Percentiles rank a stretch among this genome's conserved stretches.
These are phyloP conservation scores for Penicillium sp. DNA, from an alignment of 2,329 filamentous ascomycete species.

Conservation along the genomic window DNA sequence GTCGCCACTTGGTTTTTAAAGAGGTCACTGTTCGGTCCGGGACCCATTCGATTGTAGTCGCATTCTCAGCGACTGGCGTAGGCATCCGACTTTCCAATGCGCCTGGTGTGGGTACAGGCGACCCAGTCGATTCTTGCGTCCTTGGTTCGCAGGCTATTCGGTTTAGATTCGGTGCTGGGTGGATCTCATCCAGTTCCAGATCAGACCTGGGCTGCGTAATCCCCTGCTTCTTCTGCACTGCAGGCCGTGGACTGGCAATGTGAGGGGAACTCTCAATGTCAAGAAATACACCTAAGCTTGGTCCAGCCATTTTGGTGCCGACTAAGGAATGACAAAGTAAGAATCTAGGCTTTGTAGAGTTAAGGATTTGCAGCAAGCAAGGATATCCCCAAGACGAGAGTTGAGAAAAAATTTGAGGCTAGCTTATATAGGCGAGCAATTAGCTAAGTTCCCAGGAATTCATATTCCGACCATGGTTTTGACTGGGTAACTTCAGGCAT, in stretches of 20 bases:
- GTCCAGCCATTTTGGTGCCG: conserved; percentile 34
- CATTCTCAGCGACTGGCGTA: conserved; percentile 5
- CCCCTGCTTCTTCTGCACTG: conserved; percentile 31
- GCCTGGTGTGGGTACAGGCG: conserved; percentile 11
- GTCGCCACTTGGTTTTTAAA: conserved; percentile 65
- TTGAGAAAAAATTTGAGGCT: not conserved
- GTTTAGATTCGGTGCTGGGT: conserved; percentile 5
- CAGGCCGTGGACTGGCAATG: conserved; percentile 41
- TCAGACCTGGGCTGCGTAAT: conserved; percentile 20
- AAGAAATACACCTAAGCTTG: conserved; percentile 41
- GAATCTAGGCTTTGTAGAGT: not conserved
- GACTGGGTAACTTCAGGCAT: not conserved
- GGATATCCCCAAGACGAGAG: not conserved
- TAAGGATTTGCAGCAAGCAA: not conserved
- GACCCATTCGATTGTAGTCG: conserved; percentile 9
- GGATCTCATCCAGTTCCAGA: conserved; percentile 25
- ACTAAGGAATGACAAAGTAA: not conserved
- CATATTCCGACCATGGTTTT: conserved; percentile 2
- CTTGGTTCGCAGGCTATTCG: not conserved
- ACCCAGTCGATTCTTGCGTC: not conserved
- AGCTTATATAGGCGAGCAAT: not conserved
- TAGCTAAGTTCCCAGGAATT: not conserved
- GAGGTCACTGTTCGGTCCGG: conserved; percentile 11
- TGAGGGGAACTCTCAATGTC: conserved; percentile 41
- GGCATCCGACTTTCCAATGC: conserved; percentile 12